These are phyloP conservation scores for Barnettozyma botsteinii DNA, from an alignment of 805 yeast genomes.

Conservation along the genomic window DNA sequence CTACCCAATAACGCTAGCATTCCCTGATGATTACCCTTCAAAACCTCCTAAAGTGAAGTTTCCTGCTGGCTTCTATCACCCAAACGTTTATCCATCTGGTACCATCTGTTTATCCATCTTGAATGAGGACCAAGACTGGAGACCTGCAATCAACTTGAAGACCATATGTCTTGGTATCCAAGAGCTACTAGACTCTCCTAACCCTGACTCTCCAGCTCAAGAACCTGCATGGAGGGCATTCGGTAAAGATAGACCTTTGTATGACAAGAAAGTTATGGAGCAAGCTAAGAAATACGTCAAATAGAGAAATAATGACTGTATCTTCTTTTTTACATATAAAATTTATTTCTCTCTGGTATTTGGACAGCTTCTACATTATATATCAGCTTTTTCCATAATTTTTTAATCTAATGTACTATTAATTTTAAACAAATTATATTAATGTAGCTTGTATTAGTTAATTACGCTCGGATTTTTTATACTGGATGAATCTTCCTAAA, in stretches of 20 bases:
- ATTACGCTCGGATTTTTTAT: conserved; percentile 48
- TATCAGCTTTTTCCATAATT: too few relatives aligned
- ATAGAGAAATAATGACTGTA: conserved; percentile 8
- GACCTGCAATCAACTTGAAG: conserved; percentile 90
- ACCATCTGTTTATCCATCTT: conserved; percentile 89
- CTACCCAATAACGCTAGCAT: conserved; percentile 73
- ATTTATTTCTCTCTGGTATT: background rate
- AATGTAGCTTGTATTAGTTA: background rate
- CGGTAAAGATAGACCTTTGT: conserved; percentile 57
- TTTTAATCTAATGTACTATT: background rate
- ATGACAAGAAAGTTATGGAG: conserved; percentile 71
- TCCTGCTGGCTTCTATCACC: conserved; percentile 90
- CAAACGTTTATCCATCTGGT: conserved; percentile 96
- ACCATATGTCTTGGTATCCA: conserved; percentile 90
- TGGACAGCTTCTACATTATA: too few relatives aligned
- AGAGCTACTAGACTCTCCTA: conserved; percentile 83
- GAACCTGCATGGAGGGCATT: conserved; percentile 93
- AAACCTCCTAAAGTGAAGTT: conserved; percentile 94
- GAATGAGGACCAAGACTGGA: conserved; percentile 96
- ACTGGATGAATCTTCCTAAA: conserved; percentile 69
- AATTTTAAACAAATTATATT: background rate
- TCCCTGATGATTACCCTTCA: conserved; percentile 91
- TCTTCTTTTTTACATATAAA: background rate
- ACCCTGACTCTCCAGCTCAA: conserved; percentile 95
- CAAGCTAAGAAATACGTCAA: conserved; percentile 72